These are phyloP conservation scores for Pisolithus tinctorius DNA, from an alignment of 768 basidiomycete genomes.

Conservation along the genomic window DNA sequence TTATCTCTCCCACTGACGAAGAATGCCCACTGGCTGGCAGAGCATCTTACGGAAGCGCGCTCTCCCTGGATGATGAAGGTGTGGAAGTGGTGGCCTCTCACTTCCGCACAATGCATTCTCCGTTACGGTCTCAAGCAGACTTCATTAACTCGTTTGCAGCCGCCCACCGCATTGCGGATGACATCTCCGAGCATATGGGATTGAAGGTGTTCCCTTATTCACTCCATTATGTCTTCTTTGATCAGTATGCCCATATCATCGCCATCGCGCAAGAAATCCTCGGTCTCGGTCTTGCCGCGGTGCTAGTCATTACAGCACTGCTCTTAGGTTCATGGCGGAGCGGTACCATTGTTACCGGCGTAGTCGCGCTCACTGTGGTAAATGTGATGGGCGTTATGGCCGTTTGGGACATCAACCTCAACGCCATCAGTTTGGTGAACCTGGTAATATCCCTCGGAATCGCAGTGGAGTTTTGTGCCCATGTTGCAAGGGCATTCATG, in stretches of 20 bases:
- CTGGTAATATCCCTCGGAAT: slow-evolving; percentile 95
- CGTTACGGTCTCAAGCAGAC: slow-evolving; percentile 83
- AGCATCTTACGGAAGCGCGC: slow-evolving; percentile 77
- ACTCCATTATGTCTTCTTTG: slow-evolving; percentile 95
- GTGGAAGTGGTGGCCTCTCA: slow-evolving; percentile 71
- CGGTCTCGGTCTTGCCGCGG: slow-evolving; percentile 77
- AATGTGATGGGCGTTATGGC: slow-evolving; percentile 96
- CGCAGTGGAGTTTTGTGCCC: slow-evolving; percentile 96
- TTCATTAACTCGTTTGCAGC: slow-evolving; percentile 89
- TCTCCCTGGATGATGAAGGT: slow-evolving; percentile 54
- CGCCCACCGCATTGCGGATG: slow-evolving; percentile 81
- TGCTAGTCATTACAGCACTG: slow-evolving; percentile 78
- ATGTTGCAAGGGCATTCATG: slow-evolving; percentile 95
- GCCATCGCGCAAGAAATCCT: slow-evolving; percentile 86
- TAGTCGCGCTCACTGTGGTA: slow-evolving; percentile 78
- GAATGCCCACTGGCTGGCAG: slow-evolving; percentile 88
- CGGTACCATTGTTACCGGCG: slow-evolving; percentile 79
- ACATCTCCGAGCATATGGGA: slow-evolving; percentile 73
- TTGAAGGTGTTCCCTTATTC: slow-evolving; percentile 91
- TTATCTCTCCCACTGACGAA: slow-evolving; percentile 79
- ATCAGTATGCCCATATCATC: slow-evolving; percentile 87
- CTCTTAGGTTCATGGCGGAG: slow-evolving; percentile 92
- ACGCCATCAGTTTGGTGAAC: slow-evolving; percentile 94
- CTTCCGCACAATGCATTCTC: slow-evolving; percentile 90
- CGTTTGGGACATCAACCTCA: slow-evolving; percentile 83